Conservation (phyloP, 1,284 basidiomycete genomes). For the Naganishia sp. region DNA sequence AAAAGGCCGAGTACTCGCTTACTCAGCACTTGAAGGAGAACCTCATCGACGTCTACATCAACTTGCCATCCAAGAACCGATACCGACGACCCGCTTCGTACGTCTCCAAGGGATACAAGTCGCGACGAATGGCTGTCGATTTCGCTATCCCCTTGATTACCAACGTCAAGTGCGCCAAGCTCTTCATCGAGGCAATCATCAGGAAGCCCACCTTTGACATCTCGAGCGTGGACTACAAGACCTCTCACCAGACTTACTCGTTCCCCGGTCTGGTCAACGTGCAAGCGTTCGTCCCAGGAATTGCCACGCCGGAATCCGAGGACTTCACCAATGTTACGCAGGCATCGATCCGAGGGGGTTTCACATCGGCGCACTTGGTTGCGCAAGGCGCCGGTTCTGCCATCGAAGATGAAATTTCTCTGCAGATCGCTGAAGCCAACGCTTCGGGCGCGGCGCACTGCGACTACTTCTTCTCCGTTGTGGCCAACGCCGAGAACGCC, state of each 20-base stretch:
- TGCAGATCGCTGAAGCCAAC: constrained; percentile 70
- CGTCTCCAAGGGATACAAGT: constrained; percentile 93
- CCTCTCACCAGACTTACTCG: constrained; percentile 82
- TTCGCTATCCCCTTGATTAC: constrained; percentile 96
- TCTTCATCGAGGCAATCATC: constrained; percentile 92
- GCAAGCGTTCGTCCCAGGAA: constrained; percentile 79
- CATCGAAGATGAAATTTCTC: constrained; percentile 68
- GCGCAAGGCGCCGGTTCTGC: constrained; percentile 66
- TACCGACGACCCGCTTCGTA: constrained; percentile 97
- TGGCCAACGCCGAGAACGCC: constrained; percentile 71
- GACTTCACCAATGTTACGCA: constrained; percentile 72
- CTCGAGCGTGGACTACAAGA: constrained; percentile 90
- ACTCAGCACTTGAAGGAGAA: constrained; percentile 94
- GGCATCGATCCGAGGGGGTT: constrained; percentile 81
- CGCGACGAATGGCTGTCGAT: constrained; percentile 98
- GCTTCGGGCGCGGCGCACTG: constrained; percentile 69
- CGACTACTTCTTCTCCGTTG: constrained; percentile 81
- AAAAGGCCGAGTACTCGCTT: constrained; percentile 93
- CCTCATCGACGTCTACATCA: constrained; percentile 98
- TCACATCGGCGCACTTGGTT: constrained; percentile 77
- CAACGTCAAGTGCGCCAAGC: constrained; percentile 98
- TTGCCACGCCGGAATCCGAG: constrained; percentile 60
- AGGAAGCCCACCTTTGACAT: constrained; percentile 83
- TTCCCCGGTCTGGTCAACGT: constrained; percentile 93
- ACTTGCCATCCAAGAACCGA: constrained; percentile 96